Conservation (phyloP, 2,329 filamentous ascomycete species). For the Colletotrichum agaves region DNA sequence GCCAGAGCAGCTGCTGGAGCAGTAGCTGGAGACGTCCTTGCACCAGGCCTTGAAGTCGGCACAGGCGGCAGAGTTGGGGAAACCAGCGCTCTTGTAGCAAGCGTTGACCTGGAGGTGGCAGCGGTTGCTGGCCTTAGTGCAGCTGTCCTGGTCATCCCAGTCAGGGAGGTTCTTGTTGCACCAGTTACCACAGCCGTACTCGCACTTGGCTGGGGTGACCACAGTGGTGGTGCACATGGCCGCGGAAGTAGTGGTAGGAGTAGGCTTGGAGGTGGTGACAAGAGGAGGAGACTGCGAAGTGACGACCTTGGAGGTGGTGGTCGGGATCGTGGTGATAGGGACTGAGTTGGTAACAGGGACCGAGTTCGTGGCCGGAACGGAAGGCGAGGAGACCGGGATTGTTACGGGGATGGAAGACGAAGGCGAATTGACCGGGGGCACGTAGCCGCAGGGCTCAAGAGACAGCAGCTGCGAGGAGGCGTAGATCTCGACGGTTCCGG, state of each 20-base stretch:
- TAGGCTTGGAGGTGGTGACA: constrained; percentile 39
- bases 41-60: constrained; percentile 64
- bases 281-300: constrained; percentile 27
- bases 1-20: constrained; percentile 49
- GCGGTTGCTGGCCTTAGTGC: constrained; percentile 54
- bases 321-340: constrained; percentile 11
- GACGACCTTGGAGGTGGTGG: constrained; percentile 29
- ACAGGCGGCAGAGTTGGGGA: constrained; percentile 58
- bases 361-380: constrained; percentile 12
- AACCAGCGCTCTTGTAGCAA: constrained; percentile 64
- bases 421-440: constrained; percentile 41
- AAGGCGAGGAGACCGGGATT: constrained; percentile 29
- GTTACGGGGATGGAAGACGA: constrained; percentile 39
- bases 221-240: constrained; percentile 60
- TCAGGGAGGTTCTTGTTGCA: constrained; percentile 61
- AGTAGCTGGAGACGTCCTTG: constrained; percentile 56
- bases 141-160: constrained; percentile 56
- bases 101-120: constrained; percentile 59
- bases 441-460: constrained; percentile 59
- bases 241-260: constrained; percentile 48
- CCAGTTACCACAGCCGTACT: constrained; percentile 66
- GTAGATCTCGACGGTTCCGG: constrained; percentile 55
- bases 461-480: constrained; percentile 61
- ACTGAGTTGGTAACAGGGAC: constrained; percentile 13
- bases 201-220: constrained; percentile 58